phyloP scores from a whole-genome alignment of 208 protist species.

The Naegleria fowleri region DNA sequence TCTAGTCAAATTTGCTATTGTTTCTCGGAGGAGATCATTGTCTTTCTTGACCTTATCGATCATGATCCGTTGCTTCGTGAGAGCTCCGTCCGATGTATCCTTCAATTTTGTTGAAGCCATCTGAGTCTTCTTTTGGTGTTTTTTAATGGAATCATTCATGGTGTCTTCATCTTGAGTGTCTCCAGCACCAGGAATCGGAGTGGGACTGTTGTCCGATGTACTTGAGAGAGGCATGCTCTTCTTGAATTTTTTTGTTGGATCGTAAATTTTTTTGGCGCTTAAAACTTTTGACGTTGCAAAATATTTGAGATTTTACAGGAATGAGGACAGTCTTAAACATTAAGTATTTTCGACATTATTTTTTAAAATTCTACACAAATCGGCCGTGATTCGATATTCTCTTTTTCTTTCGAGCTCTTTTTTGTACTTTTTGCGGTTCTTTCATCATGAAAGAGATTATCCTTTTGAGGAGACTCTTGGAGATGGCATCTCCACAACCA shows the following conservation, averaged over 20 bases:
- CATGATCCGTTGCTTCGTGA: not conserved
- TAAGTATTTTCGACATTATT: too few relatives aligned
- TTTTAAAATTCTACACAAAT: too few relatives aligned
- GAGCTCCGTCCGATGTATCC: not conserved
- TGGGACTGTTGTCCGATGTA: not conserved
- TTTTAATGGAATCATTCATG: not conserved
- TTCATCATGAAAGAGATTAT: too few relatives aligned
- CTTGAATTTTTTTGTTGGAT: not conserved
- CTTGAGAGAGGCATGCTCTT: not conserved
- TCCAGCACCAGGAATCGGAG: not conserved
- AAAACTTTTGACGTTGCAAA: not conserved
- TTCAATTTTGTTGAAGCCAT: not conserved
- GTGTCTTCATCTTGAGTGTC: not conserved
- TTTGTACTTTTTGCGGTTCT: too few relatives aligned
- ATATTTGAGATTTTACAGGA: too few relatives aligned
- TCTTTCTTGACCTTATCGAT: slow-evolving; percentile 14
- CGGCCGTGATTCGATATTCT: too few relatives aligned
- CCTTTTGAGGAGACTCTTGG: too few relatives aligned
- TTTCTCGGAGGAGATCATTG: not conserved
- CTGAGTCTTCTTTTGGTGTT: not conserved
- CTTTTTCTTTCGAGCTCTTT: too few relatives aligned
- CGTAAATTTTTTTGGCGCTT: not conserved
- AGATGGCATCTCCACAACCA: too few relatives aligned
- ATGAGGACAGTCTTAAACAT: too few relatives aligned
- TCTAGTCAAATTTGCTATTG: not conserved